A percentile compares a stretch with the other conserved stretches of the same genome.
Evolutionary conservation across 352 stramenopile species (phyloP).

Genomic region (Poterioochromonas sp.): DNA sequence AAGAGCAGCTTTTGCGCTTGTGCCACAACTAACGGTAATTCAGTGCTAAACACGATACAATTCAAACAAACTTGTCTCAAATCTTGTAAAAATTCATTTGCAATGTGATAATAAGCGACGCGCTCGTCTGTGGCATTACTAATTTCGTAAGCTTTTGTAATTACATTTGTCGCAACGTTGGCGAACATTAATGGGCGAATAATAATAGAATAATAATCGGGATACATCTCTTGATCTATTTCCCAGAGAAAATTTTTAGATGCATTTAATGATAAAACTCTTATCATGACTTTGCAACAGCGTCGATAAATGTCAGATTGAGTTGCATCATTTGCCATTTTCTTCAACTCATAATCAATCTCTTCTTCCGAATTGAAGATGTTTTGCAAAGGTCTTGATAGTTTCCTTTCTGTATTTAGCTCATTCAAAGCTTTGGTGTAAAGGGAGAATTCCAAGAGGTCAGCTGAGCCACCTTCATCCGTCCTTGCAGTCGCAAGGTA

Average conservation of each 20-base stretch:
- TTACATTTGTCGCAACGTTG: background rate
- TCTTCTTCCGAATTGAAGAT: slow-evolving; percentile 2
- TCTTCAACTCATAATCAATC: background rate
- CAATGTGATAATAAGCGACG: background rate
- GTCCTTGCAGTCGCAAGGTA: background rate
- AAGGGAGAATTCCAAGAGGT: too few relatives aligned
- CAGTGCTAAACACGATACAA: slow-evolving; percentile 17
- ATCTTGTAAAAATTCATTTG: background rate
- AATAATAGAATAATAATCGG: slow-evolving; percentile 19
- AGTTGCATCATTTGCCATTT: background rate
- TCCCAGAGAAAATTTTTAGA: slow-evolving; percentile 21
- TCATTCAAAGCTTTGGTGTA: too few relatives aligned
- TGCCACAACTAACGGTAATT: background rate
- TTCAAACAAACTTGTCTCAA: slow-evolving; percentile 8
- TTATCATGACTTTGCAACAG: slow-evolving; percentile 6
- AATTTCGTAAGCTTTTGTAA: slow-evolving; percentile 9
- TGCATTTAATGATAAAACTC: background rate
- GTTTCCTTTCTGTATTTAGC: too few relatives aligned
- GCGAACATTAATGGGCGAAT: background rate
- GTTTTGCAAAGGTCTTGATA: background rate
- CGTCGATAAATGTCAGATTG: slow-evolving; percentile 3
- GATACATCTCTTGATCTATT: background rate
- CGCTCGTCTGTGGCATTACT: background rate
- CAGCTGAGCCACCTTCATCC: too few relatives aligned
- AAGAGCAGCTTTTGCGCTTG: background rate